Base-by-base conservation (phyloP, 2,329 filamentous ascomycete genomes). In the Aspergillus proliferans region DNA sequence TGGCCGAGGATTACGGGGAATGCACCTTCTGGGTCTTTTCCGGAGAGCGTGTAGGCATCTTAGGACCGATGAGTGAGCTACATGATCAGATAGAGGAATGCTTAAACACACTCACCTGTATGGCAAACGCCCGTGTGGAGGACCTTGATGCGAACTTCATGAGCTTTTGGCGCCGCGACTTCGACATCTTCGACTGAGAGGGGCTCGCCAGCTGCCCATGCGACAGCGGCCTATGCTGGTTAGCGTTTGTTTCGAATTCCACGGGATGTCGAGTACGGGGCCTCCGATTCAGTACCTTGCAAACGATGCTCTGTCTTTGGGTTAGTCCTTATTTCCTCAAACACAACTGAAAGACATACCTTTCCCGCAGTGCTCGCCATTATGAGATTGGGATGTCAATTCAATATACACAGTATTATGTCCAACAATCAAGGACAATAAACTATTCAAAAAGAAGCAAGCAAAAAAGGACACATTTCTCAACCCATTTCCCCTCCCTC, bases 51-150 rank as follows among this genome's bases (percentile, higher is more conserved):
- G 80, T 95, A 96, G 65, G 93, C 89, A 79, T 95, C 89, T 86
- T 30, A 4, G 10, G 44, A 22, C 28, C 34, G 18, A 18, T 43
- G 6, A 28, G 24, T 30, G 4, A 30, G 21, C 15, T 8, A 3
- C 2, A 3, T n/a, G 6, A 5, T 28, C 9, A n/a, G 3, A 15
- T 10, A 4, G 2, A 8, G 6, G 4, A 4, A 14, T 12, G 9
- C 6, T 15, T 15, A 47, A 44, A 66, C 71, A 61, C 75, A 4
- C 26, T 30, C 10, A 93, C 88, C 88, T 69, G 92, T 98, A 77
- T 98, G 93, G 79, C 93, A 98, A 69, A 98, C 92, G 73, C 93
- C 93, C 47, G 93, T 98, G 79, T 96, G 94, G 79, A 92, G 86
- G 70, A 97, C 88, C 78, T 97, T 77, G 68, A 98, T 95, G 64